These are phyloP conservation scores for Coemansia sp. DNA, from an alignment of 192 early-diverging fungal genomes.

Conservation along the genomic window DNA sequence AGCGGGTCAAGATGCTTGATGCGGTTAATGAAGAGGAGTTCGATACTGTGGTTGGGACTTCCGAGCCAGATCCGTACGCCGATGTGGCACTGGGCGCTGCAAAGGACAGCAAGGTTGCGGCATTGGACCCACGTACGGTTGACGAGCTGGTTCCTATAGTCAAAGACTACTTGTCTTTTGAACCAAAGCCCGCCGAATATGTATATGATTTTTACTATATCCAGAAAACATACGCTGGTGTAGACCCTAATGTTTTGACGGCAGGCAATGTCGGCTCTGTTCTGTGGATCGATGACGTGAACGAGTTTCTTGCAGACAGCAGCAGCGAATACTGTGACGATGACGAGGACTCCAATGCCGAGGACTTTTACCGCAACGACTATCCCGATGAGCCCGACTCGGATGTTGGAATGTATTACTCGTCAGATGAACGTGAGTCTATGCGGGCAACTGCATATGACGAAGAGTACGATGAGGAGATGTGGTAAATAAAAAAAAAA, in stretches of 20 bases:
- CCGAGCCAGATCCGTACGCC: constrained; percentile 17
- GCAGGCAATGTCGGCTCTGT: constrained; percentile 19
- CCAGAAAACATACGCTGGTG: constrained; percentile 29
- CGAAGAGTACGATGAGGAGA: constrained; percentile 1
- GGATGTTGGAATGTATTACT: constrained; percentile 19
- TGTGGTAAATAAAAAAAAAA: not conserved
- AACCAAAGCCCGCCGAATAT: constrained; percentile 53
- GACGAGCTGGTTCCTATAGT: constrained; percentile 72
- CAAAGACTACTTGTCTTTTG: constrained; percentile 58
- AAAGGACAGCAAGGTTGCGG: constrained; percentile 10
- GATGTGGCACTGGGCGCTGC: constrained; percentile 7
- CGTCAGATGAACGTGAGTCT: constrained; percentile 24
- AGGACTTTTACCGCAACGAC: constrained; percentile 77
- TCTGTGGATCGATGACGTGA: constrained; percentile 56
- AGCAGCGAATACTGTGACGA: constrained; percentile 36
- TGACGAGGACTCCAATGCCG: constrained; percentile 68
- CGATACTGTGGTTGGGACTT: not conserved
- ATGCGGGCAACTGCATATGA: not conserved
- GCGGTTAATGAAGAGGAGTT: constrained; percentile 60
- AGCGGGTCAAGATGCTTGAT: constrained; percentile 63
- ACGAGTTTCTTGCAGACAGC: constrained; percentile 41
- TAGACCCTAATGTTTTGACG: constrained; percentile 2
- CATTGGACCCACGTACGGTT: constrained; percentile 34
- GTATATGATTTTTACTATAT: constrained; percentile 76
- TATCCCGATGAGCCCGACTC: constrained; percentile 69